Evolutionary conservation across 176 grass and related monocot species (phyloP), one percentile per base, ranked within the genome.

Genomic region (Carex cristatella): DNA sequence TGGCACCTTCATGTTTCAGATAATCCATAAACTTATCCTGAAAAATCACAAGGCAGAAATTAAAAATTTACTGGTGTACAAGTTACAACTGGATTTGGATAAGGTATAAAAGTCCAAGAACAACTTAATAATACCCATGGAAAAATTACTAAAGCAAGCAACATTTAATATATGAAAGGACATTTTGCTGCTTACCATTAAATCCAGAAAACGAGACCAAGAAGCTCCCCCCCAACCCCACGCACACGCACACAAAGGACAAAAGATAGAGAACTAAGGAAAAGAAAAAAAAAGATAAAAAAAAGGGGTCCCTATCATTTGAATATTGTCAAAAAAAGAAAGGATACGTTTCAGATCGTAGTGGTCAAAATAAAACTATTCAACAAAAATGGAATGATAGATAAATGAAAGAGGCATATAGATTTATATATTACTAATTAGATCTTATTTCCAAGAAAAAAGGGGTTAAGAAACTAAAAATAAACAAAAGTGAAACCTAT

Each of bases 1-100:
- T 84, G 54, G 89, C 86, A 48, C 84, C 83, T 79, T 94, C 88
- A 23, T 78, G 30, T 64, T 64, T 53, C 32, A 83, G 81, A 64
- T 83, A 83, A 67, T 83, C 61, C 81, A 83, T 83, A 54, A 83
- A 67, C 30, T 83, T 83, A 83, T 67, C 81, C 81, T 83, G 59
- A 44, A 83, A 83, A 57, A 83, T 66, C 44, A 69, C 4, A 56
- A 83, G 49, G 44, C 38, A 46, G 2, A 5, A 16, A 67, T 61
- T 54, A 82, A 49, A 49, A 30, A 42, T 53, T 23, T 42, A 53
- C 49, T 19, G 0, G 18, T 63, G 60, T 40, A 44, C 10, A 81
- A 40, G 9, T 4, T 40, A 44, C 10, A 81, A 40, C 16, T 4
- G 5, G 16, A 64, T 62, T 82, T 13, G 23, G 12, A 49, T 15